A percentile compares a stretch with the other conserved stretches of the same genome.
These are phyloP conservation scores for Lepiota brunneoincarnata DNA, from an alignment of 768 basidiomycete species.

Conservation along the genomic window DNA sequence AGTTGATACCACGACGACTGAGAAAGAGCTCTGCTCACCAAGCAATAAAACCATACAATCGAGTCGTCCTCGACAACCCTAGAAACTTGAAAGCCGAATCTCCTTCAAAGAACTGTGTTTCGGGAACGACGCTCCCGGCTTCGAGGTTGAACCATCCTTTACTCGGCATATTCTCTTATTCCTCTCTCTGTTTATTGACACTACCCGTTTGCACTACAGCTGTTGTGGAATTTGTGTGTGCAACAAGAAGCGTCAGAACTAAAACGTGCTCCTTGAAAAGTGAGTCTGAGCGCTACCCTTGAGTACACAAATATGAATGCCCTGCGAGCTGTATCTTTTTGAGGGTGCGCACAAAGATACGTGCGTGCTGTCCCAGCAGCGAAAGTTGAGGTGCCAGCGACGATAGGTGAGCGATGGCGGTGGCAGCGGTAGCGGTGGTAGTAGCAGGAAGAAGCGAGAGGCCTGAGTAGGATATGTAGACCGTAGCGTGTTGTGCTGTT, in stretches of 20 bases:
- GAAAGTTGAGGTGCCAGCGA: not conserved
- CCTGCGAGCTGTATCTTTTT: not conserved
- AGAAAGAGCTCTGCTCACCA: conserved; percentile 51
- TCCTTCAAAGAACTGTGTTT: conserved; percentile 83
- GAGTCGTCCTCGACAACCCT: conserved; percentile 72
- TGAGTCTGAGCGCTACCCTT: too few species aligned
- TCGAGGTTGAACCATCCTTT: conserved; percentile 91
- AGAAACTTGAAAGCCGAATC: conserved; percentile 85
- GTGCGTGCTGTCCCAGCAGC: conserved; percentile 34
- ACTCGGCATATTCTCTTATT: conserved; percentile 38
- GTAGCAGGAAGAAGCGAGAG: not conserved
- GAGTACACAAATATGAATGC: too few species aligned
- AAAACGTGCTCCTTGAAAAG: too few species aligned
- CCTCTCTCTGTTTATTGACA: too few species aligned
- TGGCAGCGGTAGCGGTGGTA: not conserved
- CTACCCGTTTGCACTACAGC: not conserved
- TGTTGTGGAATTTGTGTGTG: not conserved
- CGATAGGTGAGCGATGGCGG: not conserved
- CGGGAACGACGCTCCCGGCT: conserved; percentile 59
- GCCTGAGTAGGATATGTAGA: not conserved
- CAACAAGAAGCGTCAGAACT: too few species aligned
- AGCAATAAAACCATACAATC: conserved; percentile 82
- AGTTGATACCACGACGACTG: not conserved
- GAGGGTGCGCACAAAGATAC: not conserved
- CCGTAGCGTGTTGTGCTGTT: not conserved